Evolutionary conservation across 805 yeast genomes (phyloP).

Genomic region (Barnettozyma siamensis): DNA sequence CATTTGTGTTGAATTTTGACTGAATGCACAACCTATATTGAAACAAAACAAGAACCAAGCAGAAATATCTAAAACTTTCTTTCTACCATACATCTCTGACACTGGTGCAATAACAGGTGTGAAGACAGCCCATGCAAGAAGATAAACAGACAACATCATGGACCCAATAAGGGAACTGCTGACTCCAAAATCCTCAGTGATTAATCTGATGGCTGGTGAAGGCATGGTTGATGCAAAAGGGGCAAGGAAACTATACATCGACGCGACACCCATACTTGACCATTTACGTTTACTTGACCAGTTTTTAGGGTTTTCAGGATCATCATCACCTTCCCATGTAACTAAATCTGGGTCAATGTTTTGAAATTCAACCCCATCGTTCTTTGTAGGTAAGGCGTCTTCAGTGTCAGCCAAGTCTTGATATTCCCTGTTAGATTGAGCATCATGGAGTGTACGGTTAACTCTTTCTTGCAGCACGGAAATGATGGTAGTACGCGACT

Average conservation of each 20-base stretch:
- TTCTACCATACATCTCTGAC: conserved; percentile 53
- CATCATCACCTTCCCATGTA: conserved; percentile 60
- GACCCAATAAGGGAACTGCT: conserved; percentile 35
- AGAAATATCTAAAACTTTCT: conserved; percentile 43
- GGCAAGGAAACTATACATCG: conserved; percentile 49
- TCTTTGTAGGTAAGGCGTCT: conserved; percentile 26
- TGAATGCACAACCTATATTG: conserved; percentile 54
- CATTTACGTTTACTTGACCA: conserved; percentile 43
- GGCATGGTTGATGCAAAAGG: conserved; percentile 58
- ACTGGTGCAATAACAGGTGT: conserved; percentile 57
- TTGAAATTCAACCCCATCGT: conserved; percentile 48
- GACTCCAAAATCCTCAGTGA: conserved; percentile 39
- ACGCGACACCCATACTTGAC: conserved; percentile 39
- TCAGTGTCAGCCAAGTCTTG: conserved; percentile 11
- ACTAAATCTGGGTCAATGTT: conserved; percentile 58
- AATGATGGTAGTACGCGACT: background rate
- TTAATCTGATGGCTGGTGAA: conserved; percentile 51
- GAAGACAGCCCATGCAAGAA: conserved; percentile 58
- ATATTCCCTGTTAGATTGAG: background rate
- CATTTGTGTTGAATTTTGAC: conserved; percentile 48
- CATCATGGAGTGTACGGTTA: background rate
- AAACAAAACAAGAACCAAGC: conserved; percentile 42
- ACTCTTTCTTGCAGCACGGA: conserved; percentile 1
- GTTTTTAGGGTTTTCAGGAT: conserved; percentile 56
- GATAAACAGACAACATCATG: conserved; percentile 50